Conservation (phyloP, 225 moss, liverwort and hornwort species). For the Sphagnum contortum region DNA sequence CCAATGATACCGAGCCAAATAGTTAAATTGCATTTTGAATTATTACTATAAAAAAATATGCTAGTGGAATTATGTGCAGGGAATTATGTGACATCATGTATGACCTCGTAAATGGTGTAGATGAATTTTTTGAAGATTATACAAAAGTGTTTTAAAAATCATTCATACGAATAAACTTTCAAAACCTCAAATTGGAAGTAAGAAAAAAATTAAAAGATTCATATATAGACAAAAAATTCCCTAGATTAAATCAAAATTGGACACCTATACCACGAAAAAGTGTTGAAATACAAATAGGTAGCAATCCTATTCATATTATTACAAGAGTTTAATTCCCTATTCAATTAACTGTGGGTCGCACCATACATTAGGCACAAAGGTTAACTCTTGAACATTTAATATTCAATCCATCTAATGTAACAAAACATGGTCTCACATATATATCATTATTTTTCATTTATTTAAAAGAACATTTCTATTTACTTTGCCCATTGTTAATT, state of each 20-base stretch:
- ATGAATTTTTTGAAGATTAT: not conserved
- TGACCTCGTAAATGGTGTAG: not conserved
- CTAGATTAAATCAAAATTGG: too few species aligned
- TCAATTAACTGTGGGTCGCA: not conserved
- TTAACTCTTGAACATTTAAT: not conserved
- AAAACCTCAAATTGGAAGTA: too few species aligned
- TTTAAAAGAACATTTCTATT: not conserved
- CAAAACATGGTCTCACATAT: not conserved
- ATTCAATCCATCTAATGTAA: not conserved
- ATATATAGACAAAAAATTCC: not conserved
- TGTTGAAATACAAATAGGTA: too few species aligned
- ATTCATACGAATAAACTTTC: not conserved
- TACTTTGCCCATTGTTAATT: not conserved
- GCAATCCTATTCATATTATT: not conserved
- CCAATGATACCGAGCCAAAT: not conserved
- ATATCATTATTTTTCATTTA: too few species aligned
- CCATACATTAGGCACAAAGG: not conserved
- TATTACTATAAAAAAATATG: not conserved
- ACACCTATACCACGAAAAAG: too few species aligned
- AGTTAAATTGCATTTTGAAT: not conserved
- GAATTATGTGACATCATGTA: not conserved
- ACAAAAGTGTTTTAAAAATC: not conserved
- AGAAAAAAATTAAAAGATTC: not conserved
- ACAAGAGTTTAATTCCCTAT: too few species aligned
- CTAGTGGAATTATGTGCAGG: not conserved